phyloP scores from a whole-genome alignment of 768 basidiomycete species.

The Lactarius hengduanensis region DNA sequence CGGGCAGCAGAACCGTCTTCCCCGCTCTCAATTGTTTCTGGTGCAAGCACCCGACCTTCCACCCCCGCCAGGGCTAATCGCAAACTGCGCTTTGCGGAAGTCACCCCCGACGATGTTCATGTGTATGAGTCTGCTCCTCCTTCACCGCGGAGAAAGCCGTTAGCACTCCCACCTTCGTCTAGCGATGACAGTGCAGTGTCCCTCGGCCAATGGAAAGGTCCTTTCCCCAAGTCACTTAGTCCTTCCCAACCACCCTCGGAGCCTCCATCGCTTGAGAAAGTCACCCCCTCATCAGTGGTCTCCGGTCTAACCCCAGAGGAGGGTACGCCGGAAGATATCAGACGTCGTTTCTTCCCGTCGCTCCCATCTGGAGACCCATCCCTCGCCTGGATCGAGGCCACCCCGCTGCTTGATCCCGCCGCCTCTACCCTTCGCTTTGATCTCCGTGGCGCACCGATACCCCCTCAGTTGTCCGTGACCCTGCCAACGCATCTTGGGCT shows the following conservation, averaged over 20 bases:
- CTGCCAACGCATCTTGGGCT: constrained; percentile 85
- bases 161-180: constrained; percentile 57
- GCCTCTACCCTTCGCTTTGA: constrained; percentile 55
- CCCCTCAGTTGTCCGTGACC: constrained; percentile 47
- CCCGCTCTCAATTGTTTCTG: constrained; percentile 45
- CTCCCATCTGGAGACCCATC: constrained; percentile 66
- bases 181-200: constrained; percentile 39
- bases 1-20: constrained; percentile 16
- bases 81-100: constrained; percentile 71
- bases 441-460: constrained; percentile 68
- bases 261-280: background rate
- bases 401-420: constrained; percentile 33
- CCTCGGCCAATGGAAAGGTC: constrained; percentile 41
- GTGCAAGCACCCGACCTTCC: constrained; percentile 58
- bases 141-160: constrained; percentile 59
- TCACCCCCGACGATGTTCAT: constrained; percentile 70
- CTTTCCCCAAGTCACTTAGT: background rate
- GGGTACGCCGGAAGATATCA: constrained; percentile 81
- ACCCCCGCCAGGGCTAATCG: constrained; percentile 44
- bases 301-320: constrained; percentile 47
- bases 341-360: constrained; percentile 77
- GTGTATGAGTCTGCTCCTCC: constrained; percentile 81
- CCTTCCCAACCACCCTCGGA: constrained; percentile 5
- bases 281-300: background rate
- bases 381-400: constrained; percentile 72